Base-by-base conservation (phyloP, 1,284 basidiomycete genomes). In the Golubevia sp. region DNA sequence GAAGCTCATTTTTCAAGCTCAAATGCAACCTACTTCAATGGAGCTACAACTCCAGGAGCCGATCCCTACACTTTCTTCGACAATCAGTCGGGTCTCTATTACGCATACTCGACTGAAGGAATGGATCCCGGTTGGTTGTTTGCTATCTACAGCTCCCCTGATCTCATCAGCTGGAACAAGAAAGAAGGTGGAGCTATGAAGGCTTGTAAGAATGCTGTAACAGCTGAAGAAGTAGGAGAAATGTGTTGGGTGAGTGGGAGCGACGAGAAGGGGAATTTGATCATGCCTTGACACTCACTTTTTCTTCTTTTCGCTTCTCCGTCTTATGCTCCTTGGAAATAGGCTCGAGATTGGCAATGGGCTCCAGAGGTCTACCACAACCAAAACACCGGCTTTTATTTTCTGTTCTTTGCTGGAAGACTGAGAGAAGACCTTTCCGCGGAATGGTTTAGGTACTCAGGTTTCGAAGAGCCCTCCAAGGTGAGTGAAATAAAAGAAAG, bases 351-450 rank as follows among this genome's bases (percentile, higher is more conserved):
- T 15, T 58, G 56, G 56, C 7, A 58, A 15, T 58, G 56, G 56
- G 56, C 56, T 1, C 56, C 56, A 2, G 56, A 58, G 49, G 56
- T 58, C 7, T 58, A 58, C 15, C 56, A 58, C 55, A 58, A 58
- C 55, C 5, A 21, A 13, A 30, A 54, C 20, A 58, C 56, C 15
- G 56, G 56, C 38, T 51, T n/a, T 20, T 58, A 58, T 6, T 58
- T 58, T 58, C 49, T 58, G 15, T 58, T 58, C 5, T 49, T 51
- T 15, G 15, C 56, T 20, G 56, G 56, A 23, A 30, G 56, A 53
- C 8, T 58, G 27, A n/a, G 49, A 49, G 21, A 49, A 51, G 56
- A 58, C 15, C 25, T 58, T 4, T 15, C 38, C 26, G 57, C 49
- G 18, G n/a, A 58, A 11, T 58, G 57, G 48, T 58, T 58, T 25